Conservation (phyloP, 1,139 yeast species). For the Blastobotrys indianensis region DNA sequence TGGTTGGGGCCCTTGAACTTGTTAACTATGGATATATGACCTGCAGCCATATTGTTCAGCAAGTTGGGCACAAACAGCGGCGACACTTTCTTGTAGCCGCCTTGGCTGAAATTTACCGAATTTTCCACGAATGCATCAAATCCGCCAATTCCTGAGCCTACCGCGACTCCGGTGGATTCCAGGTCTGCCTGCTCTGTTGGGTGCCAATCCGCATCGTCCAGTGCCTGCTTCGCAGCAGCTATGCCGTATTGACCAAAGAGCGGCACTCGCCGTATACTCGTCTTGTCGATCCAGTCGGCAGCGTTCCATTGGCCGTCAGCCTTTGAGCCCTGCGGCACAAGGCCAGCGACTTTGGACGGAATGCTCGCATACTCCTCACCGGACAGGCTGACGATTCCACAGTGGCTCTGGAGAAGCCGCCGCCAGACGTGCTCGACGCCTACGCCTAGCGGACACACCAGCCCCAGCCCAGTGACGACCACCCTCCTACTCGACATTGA, state of each 20-base stretch:
- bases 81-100: slow-evolving; percentile 68
- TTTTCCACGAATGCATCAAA: slow-evolving; percentile 67
- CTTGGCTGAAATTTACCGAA: slow-evolving; percentile 42
- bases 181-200: slow-evolving; percentile 37
- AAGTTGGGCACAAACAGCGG: slow-evolving; percentile 84
- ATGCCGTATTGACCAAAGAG: slow-evolving; percentile 73
- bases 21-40: slow-evolving; percentile 74
- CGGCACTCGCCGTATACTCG: slow-evolving; percentile 52
- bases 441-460: slow-evolving; percentile 80
- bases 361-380: slow-evolving; percentile 50
- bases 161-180: slow-evolving; percentile 57
- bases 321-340: slow-evolving; percentile 53
- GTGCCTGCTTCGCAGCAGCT: slow-evolving; percentile 72
- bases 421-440: slow-evolving; percentile 38
- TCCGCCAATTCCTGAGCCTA: slow-evolving; percentile 93
- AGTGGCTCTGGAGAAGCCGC: slow-evolving; percentile 30
- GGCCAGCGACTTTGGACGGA: slow-evolving; percentile 74
- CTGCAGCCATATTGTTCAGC: slow-evolving; percentile 91
- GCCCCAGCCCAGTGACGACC: slow-evolving; percentile 87
- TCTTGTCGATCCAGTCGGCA: slow-evolving; percentile 31
- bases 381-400: slow-evolving; percentile 38
- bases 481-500: slow-evolving; percentile 41
- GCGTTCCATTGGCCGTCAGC: slow-evolving; percentile 49
- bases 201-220: slow-evolving; percentile 55
- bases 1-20: slow-evolving; percentile 82